phyloP scores from a whole-genome alignment of 2,329 filamentous ascomycete species.

The Chalaropsis thielavioides region DNA sequence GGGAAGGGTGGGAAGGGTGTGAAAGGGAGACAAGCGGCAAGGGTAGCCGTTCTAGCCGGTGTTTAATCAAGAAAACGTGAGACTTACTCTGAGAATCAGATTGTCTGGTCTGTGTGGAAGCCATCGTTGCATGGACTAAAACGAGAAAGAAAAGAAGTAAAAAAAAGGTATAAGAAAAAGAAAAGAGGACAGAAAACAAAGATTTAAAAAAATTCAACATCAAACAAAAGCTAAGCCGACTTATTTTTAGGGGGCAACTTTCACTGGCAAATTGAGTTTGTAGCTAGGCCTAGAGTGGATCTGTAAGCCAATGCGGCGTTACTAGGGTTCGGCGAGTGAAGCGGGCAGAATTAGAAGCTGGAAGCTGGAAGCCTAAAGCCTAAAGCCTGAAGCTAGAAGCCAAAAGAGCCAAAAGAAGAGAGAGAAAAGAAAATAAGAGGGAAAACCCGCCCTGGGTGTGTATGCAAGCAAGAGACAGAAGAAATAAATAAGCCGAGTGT shows the following conservation, averaged over 20 bases:
- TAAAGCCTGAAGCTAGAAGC: not conserved
- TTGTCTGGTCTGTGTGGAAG: constrained; percentile 10
- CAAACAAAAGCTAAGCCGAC: not conserved
- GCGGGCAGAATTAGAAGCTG: not conserved
- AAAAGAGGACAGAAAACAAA: not conserved
- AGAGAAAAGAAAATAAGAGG: not conserved
- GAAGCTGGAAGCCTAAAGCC: not conserved
- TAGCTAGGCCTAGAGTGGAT: not conserved
- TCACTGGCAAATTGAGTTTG: not conserved
- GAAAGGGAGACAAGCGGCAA: constrained; percentile 10
- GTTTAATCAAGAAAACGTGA: constrained; percentile 3
- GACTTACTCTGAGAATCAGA: constrained; percentile 17
- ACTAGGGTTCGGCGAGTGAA: not conserved
- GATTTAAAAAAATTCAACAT: not conserved
- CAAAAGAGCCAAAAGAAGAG: not conserved
- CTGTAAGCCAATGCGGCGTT: constrained; percentile 4
- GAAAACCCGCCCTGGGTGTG: not conserved
- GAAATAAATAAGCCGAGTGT: not conserved
- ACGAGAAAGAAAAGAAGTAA: not conserved
- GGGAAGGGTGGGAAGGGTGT: not conserved
- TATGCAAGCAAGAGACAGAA: not conserved
- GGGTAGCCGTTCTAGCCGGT: constrained; percentile 11
- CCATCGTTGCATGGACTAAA: constrained; percentile 5
- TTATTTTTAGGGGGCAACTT: constrained; percentile 1
- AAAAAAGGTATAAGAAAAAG: not conserved